Evolutionary conservation across 768 basidiomycete genomes (phyloP).

Genomic region (Mycena leptocephala): DNA sequence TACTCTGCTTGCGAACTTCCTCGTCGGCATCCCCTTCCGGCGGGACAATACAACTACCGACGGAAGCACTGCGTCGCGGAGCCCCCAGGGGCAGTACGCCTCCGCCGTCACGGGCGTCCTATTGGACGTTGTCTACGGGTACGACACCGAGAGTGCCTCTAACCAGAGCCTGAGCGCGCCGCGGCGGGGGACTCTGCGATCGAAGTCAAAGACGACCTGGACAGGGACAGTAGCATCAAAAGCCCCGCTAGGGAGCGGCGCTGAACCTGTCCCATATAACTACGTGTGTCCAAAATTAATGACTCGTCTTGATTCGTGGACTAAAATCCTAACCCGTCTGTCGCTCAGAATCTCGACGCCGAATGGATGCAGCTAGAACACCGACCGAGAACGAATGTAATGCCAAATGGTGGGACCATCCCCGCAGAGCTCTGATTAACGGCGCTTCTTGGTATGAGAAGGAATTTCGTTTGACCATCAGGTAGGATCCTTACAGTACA

Average conservation of each 20-base stretch:
- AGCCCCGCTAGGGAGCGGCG: background rate
- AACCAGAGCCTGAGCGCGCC: too few species aligned
- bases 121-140: slow-evolving; percentile 4
- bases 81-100: background rate
- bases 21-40: slow-evolving; percentile 13
- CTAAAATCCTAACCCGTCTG: background rate
- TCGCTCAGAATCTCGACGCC: background rate
- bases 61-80: background rate
- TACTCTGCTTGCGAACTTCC: slow-evolving; percentile 16
- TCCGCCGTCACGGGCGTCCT: background rate
- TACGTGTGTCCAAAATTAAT: background rate
- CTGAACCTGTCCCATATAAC: background rate
- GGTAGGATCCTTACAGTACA: too few species aligned
- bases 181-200: too few species aligned
- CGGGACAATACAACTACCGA: background rate
- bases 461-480: too few species aligned
- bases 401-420: background rate
- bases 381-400: background rate
- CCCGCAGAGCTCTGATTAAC: too few species aligned
- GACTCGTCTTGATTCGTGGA: background rate
- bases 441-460: too few species aligned
- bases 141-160: background rate
- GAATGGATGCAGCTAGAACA: slow-evolving; percentile 1
- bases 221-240: background rate
- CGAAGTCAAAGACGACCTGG: background rate